Percentiles rank a stretch among this genome's conserved stretches.
These are phyloP conservation scores for Litsea cubeba DNA, from an alignment of 164 flowering plant genomes.

Conservation along the genomic window DNA sequence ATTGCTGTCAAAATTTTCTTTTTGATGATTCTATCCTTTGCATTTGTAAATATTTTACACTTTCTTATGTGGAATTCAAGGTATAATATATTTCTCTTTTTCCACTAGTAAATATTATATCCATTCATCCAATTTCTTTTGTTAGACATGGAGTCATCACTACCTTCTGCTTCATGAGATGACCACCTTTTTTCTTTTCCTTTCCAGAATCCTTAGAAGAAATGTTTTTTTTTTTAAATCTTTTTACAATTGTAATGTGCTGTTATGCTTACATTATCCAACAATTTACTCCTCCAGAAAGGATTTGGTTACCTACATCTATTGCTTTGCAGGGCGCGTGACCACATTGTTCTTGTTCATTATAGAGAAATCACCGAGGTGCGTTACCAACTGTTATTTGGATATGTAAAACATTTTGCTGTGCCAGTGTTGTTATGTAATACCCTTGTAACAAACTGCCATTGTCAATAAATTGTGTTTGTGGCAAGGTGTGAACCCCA, in stretches of 20 bases:
- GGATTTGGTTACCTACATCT: not conserved
- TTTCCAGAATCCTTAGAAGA: not conserved
- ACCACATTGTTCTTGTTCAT: conserved; percentile 92
- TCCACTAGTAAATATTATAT: not conserved
- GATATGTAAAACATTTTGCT: not conserved
- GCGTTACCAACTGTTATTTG: conserved; percentile 10
- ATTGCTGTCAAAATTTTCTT: not conserved
- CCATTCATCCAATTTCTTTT: not conserved
- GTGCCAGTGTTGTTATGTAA: not conserved
- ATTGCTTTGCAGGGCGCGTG: conserved; percentile 54
- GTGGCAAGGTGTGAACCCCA: not conserved
- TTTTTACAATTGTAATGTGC: not conserved
- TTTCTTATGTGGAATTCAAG: not conserved
- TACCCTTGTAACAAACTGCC: not conserved
- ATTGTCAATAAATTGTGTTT: not conserved
- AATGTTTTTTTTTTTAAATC: not conserved
- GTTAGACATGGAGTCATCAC: not conserved
- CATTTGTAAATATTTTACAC: not conserved
- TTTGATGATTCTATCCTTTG: not conserved
- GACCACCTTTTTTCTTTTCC: not conserved
- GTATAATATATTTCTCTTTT: not conserved
- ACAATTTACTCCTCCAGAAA: not conserved
- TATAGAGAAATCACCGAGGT: conserved; percentile 79
- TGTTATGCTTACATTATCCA: not conserved
- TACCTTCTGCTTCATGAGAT: not conserved